Evolutionary conservation across 2,329 filamentous ascomycete species (phyloP).

Genomic region (Aspergillus pseudonomiae): DNA sequence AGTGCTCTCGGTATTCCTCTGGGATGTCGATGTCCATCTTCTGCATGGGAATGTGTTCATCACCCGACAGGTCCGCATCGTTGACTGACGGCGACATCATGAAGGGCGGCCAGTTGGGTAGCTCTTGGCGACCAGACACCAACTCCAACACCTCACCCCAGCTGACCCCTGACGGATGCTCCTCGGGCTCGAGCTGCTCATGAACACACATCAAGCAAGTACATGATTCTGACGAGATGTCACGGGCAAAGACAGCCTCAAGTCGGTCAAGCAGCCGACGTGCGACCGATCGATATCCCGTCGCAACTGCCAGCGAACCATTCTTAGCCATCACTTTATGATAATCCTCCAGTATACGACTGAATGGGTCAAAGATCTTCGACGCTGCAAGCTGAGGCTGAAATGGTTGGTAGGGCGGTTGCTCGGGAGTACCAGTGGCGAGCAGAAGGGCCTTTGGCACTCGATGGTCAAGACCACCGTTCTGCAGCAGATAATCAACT

Average conservation of each 20-base stretch:
- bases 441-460: conserved; percentile 73
- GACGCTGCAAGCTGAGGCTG: conserved; percentile 70
- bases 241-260: conserved; percentile 90
- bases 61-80: conserved; percentile 58
- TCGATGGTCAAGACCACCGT: conserved; percentile 75
- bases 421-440: conserved; percentile 55
- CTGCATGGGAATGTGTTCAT: conserved; percentile 63
- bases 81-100: conserved; percentile 64
- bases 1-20: conserved; percentile 90
- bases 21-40: conserved; percentile 93
- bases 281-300: conserved; percentile 92
- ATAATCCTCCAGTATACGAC: conserved; percentile 83
- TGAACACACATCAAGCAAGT: conserved; percentile 80
- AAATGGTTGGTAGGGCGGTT: conserved; percentile 59
- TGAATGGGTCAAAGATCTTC: conserved; percentile 79
- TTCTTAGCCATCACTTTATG: conserved; percentile 77
- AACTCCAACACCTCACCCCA: conserved; percentile 96
- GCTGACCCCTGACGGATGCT: conserved; percentile 68
- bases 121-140: conserved; percentile 82
- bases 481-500: conserved; percentile 88
- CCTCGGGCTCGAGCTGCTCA: conserved; percentile 60
- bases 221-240: conserved; percentile 86
- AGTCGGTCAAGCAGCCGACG: conserved; percentile 84
- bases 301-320: conserved; percentile 91
- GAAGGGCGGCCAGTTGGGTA: conserved; percentile 89